Conservation (phyloP, 78 protist genomes). For the Protostelium mycophagum region DNA sequence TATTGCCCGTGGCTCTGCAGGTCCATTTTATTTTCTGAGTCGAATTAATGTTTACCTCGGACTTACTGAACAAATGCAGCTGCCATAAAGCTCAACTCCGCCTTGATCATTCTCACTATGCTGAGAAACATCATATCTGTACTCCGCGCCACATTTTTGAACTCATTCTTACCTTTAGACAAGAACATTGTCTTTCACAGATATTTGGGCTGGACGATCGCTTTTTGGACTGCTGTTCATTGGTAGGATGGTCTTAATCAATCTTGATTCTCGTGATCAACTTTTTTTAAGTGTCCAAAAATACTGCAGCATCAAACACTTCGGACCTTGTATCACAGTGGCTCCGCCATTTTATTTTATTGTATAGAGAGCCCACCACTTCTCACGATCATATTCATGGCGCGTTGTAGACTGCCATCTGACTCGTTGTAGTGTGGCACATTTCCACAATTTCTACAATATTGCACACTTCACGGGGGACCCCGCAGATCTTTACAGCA, state of each 20-base stretch:
- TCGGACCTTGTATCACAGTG: neutral
- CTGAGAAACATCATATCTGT: constrained; percentile 64
- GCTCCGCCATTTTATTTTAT: neutral
- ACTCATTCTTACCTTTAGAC: constrained; percentile 70
- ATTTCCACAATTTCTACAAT: neutral
- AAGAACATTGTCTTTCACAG: constrained; percentile 76
- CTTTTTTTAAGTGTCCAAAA: neutral
- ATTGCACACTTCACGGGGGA: neutral
- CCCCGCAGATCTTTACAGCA: neutral
- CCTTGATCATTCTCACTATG: constrained; percentile 73
- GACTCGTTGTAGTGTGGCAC: neutral
- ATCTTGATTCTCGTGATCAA: no score
- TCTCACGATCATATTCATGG: no score
- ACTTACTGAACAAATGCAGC: constrained; percentile 61
- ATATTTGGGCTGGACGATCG: constrained; percentile 57
- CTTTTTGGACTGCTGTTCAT: constrained; percentile 42
- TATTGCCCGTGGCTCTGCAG: neutral
- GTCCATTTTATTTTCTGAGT: neutral
- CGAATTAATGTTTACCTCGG: constrained; percentile 22
- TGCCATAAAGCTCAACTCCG: constrained; percentile 58
- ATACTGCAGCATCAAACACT: neutral
- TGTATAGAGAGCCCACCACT: no score
- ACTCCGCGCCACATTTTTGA: constrained; percentile 26
- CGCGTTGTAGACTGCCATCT: no score
- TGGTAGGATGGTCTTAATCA: constrained; percentile 7